Base-by-base conservation (phyloP, 345 rosid species). In the Citrus inodora region DNA sequence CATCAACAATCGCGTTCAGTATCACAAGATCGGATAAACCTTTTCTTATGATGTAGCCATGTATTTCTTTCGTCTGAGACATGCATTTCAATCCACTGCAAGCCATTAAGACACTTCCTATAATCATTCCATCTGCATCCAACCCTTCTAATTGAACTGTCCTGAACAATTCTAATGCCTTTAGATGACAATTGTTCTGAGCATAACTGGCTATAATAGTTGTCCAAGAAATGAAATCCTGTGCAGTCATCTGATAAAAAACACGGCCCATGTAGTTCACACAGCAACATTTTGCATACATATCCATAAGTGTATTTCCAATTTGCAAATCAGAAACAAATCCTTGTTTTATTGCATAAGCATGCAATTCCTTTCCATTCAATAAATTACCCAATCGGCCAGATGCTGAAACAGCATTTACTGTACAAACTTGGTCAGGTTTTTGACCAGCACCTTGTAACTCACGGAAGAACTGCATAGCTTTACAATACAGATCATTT, bases 151-250 rank as follows among this genome's bases (percentile, higher is more conserved):
- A 53, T 77, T 87, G 89, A 75, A 79, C 87, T 85, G 87, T 77
- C 80, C 89, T 82, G 76, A 89, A 86, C 81, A 86, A 77, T 74
- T 82, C 80, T 63, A 89, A 74, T 73, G 93, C 93, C 67, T 84
- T 84, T 28, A 28, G 28, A 78, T 88, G 82, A 66, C 79, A 84
- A 74, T 71, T 78, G 76, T 91, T 95, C 82, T 89, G 93, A 76
- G 93, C 90, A 83, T 87, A 89, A 73, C 93, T 96, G 63, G 96
- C 89, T 27, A 92, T 87, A 73, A 87, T 79, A 19, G 98, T 89
- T 68, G 95, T 90, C 99, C 98, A 93, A 55, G 98, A 92, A 82
- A 95, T 87, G 58, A 77, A 83, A 88, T 93, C 98, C 82, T 88
- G 89, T 61, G 75, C 61, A 11, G 81, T 86, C 84, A 93, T 89